phyloP scores from a whole-genome alignment of 2,329 filamentous ascomycete genomes.

The Waltergamsia citrina region DNA sequence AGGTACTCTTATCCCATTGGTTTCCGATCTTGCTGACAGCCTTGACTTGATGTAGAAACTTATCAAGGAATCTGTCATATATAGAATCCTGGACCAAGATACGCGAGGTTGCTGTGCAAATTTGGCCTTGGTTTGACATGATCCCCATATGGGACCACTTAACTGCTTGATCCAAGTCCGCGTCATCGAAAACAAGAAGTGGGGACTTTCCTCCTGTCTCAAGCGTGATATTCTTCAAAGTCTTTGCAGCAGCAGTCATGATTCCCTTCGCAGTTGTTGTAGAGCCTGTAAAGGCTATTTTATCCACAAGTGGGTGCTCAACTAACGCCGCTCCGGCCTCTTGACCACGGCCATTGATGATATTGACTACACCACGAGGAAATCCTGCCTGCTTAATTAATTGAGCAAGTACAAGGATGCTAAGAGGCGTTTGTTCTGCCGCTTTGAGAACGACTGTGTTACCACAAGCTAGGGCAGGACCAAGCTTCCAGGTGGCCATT shows the following conservation, averaged over 20 bases:
- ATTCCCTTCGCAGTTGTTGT: conserved; percentile 57
- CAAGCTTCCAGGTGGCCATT: conserved; percentile 67
- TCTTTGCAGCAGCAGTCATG: conserved; percentile 55
- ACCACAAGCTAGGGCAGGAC: conserved; percentile 51
- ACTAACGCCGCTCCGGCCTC: conserved; percentile 56
- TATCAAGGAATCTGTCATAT: conserved; percentile 47
- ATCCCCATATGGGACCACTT: conserved; percentile 31
- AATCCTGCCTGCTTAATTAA: conserved; percentile 62
- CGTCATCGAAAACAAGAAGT: conserved; percentile 47
- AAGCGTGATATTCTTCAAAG: conserved; percentile 47
- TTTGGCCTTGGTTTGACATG: conserved; percentile 44
- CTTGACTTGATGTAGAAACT: conserved; percentile 45
- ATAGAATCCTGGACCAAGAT: conserved; percentile 45
- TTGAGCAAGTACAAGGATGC: conserved; percentile 48
- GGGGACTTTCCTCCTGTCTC: conserved; percentile 52
- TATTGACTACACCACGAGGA: conserved; percentile 62
- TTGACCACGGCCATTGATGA: conserved; percentile 57
- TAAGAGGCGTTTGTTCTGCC: conserved; percentile 51
- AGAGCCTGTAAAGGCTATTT: conserved; percentile 64
- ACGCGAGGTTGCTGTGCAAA: conserved; percentile 45
- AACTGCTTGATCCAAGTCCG: conserved; percentile 50
- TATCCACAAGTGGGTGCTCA: conserved; percentile 54
- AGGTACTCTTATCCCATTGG: conserved; percentile 16
- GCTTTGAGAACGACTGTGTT: conserved; percentile 52
- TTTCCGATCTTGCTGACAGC: conserved; percentile 22